These are phyloP conservation scores for Mycena epipterygia DNA, from an alignment of 768 basidiomycete species.

Conservation along the genomic window DNA sequence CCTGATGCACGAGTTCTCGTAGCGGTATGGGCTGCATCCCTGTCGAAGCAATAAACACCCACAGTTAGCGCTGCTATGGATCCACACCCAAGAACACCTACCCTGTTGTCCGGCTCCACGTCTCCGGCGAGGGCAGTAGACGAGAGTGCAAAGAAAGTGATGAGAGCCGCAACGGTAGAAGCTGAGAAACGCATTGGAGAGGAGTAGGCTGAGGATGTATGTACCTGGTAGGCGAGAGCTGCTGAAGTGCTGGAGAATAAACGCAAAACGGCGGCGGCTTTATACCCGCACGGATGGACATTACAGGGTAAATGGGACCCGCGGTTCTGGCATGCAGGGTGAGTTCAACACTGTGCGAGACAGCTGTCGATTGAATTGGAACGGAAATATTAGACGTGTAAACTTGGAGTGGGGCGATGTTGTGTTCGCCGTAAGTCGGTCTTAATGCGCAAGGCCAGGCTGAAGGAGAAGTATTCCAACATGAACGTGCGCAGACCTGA, in stretches of 20 bases:
- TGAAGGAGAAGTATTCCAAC: too few relatives aligned
- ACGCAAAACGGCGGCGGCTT: background rate
- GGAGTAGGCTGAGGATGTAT: background rate
- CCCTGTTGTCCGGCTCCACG: background rate
- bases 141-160: conserved; percentile 11
- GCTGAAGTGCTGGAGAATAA: conserved; percentile 18
- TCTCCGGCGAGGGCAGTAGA: background rate
- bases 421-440: too few relatives aligned
- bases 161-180: conserved; percentile 10
- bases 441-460: too few relatives aligned
- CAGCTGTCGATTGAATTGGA: too few relatives aligned
- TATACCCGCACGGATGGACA: background rate
- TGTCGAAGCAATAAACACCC: too few relatives aligned
- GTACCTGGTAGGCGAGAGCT: conserved; percentile 6
- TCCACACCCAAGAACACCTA: background rate
- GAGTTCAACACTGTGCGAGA: background rate
- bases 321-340: too few relatives aligned
- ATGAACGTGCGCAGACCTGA: too few relatives aligned
- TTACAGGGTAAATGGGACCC: conserved; percentile 17
- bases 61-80: background rate
- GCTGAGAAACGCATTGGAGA: conserved; percentile 15
- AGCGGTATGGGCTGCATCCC: background rate
- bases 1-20: background rate
- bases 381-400: too few relatives aligned
- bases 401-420: too few relatives aligned